Evolutionary conservation across 805 yeast genomes (phyloP).

Genomic region (Candida pini): DNA sequence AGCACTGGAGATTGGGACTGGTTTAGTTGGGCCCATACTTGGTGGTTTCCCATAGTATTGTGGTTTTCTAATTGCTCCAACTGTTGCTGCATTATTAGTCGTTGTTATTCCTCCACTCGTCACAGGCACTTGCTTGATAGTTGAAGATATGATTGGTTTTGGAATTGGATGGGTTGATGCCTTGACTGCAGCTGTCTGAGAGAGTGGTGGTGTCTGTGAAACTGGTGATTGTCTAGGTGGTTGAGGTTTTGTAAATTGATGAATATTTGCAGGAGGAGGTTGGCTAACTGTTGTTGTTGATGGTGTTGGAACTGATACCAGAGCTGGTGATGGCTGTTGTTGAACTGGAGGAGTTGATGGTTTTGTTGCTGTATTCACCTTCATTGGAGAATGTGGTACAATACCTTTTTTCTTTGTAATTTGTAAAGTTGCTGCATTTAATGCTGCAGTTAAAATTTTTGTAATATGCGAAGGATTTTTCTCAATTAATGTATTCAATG

Average conservation of each 20-base stretch:
- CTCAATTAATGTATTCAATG: constrained; percentile 70
- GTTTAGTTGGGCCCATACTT: constrained; percentile 1
- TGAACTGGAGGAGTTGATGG: constrained; percentile 5
- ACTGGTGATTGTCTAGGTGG: constrained; percentile 7
- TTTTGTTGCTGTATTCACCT: constrained; percentile 6
- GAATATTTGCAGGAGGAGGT: constrained; percentile 5
- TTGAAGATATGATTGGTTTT: constrained; percentile 19
- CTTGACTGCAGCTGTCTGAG: constrained; percentile 4
- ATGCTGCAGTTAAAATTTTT: constrained; percentile 71
- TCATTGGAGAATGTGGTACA: constrained; percentile 19
- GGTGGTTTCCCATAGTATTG: constrained; percentile 23
- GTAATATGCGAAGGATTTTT: constrained; percentile 78
- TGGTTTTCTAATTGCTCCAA: constrained; percentile 19
- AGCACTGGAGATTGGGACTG: constrained; percentile 1
- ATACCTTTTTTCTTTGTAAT: constrained; percentile 49
- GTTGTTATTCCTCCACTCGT: constrained; percentile 2
- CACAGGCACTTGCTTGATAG: not conserved
- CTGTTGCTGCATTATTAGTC: constrained; percentile 2
- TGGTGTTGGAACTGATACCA: constrained; percentile 7
- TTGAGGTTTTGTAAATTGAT: constrained; percentile 9
- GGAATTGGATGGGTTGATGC: constrained; percentile 1
- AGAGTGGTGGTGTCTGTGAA: not conserved
- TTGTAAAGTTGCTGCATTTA: constrained; percentile 67
- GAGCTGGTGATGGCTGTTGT: not conserved
- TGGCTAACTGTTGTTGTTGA: constrained; percentile 3